Base-by-base conservation (phyloP, 306 rosid genomes). In the Delonix regia region DNA sequence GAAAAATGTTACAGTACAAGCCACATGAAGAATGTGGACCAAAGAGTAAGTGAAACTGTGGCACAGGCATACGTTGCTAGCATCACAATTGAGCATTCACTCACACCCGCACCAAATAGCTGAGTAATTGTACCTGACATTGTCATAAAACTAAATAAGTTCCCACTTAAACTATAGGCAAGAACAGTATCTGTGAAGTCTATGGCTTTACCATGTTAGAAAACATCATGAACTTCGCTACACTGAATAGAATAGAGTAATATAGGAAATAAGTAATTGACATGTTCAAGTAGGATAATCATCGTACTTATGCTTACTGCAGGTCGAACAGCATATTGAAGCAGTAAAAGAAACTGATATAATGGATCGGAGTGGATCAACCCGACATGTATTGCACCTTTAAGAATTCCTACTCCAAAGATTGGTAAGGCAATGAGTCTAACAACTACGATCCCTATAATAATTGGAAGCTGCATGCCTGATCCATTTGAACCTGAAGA, bases 81-180 rank as follows among this genome's bases (percentile, higher is more conserved):
- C 87, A 83, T 69, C 52, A 83, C 71, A 8, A 79, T 53, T 25
- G 87, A 83, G 59, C 84, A 83, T 63, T 83, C 87, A 13, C 71
- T 53, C 36, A 79, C 81, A 13, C 79, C 84, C 0, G 74, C 84
- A 76, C 82, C 84, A 63, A 83, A 84, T 75, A 80, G 56, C 11
- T 80, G 84, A 75, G 87, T 84, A 63, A 80, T 80, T 63, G 87
- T 80, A 75, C 79, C 87, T 79, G 71, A 0, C 19, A 82, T 27
- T 44, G 39, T 70, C 70, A 77, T 53, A 52, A 70, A 52, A 27
- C 16, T 36, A 45, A 66, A 11, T 42, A 74, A 0, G 15, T 56
- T 47, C 13, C 36, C 33, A 53, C 7, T 18, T 48, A 8, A 18
- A 0, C 69, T 21, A 0, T 11, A 60, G 33, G 48, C 22, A 21